These are phyloP conservation scores for Juncus inflexus DNA, from an alignment of 176 grass and related monocot species.

Conservation along the genomic window DNA sequence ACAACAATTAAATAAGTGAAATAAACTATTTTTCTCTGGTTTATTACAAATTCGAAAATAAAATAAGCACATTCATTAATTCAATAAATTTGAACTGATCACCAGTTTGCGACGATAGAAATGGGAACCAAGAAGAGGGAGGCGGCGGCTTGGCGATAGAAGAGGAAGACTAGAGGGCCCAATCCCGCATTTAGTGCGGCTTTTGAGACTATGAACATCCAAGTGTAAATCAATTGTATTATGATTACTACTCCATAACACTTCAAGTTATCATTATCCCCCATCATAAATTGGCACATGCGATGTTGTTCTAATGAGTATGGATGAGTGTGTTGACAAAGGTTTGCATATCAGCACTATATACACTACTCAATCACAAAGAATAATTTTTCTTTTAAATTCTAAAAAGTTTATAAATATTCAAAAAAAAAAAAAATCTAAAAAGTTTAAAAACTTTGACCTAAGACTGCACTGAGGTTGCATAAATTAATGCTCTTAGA, in stretches of 20 bases:
- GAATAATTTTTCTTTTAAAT: no score
- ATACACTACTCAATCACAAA: neutral
- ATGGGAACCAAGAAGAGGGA: conserved; percentile 42
- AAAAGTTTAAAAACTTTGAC: no score
- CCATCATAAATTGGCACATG: neutral
- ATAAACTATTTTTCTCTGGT: no score
- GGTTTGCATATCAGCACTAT: neutral
- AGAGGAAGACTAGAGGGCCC: conserved; percentile 72
- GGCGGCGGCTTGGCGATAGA: conserved; percentile 67
- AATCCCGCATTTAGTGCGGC: conserved; percentile 50
- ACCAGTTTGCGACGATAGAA: neutral
- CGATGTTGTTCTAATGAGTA: no score
- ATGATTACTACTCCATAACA: conserved; percentile 49
- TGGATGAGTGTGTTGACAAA: no score
- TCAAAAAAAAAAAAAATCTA: no score
- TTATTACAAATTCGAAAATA: conserved; percentile 28
- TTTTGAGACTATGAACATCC: conserved; percentile 58
- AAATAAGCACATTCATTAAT: neutral
- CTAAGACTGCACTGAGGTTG: no score
- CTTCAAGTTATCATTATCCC: conserved; percentile 30
- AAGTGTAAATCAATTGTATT: conserved; percentile 56
- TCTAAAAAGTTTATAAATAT: no score
- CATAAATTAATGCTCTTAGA: no score
- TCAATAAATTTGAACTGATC: neutral
- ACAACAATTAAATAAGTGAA: no score